Evolutionary conservation across 805 yeast species (phyloP), one percentile per base, ranked within the genome.

Genomic region (Cyberlindnera lachancei): DNA sequence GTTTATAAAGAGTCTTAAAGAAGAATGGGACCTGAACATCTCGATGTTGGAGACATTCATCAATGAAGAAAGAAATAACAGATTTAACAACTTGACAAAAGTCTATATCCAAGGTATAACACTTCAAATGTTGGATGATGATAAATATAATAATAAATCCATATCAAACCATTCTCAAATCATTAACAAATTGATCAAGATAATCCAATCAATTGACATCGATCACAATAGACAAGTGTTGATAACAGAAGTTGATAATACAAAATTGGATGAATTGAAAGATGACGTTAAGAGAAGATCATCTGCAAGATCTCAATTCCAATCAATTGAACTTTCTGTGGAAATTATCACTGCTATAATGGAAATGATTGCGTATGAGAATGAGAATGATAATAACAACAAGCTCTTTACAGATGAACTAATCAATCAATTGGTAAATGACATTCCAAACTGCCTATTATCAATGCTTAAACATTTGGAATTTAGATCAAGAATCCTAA

Each of bases 331-430:
- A 45, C 66, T 79, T 1, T 64, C 81, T 0, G 57, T 88, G 15
- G 97, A 90, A 53, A 54, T 90, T 20, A 62, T 85, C 16, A 75
- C 96, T 1, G 81, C 88, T 1, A 63, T 78, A 6, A 69, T 81
- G 44, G 96, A 87, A 53, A 56, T 62, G 18, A 45, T 66, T 7
- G 71, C 73, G 8, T 43, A 56, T 18, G 23, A 18, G 7, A 10
- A 19, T 10, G 7, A 7, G 21, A 8, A 8, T 7, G 21, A 19
- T 19, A 19, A 19, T 10, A n/a, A 27, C 24, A 18, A 27, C 10
- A 19, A 27, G 4, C 20, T 15, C 8, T 21, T 66, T 7, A 70
- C 73, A 7, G 42, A 56, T 18, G 28, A 17, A 30, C 40, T 29
- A 40, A 39, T 14, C 26, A 38, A 21, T 36, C 56, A 18, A 13